A percentile compares a stretch with the other conserved stretches of the same genome.
phyloP scores from a whole-genome alignment of 139 green algal genomes.

The Parachlorella kessleri region DNA sequence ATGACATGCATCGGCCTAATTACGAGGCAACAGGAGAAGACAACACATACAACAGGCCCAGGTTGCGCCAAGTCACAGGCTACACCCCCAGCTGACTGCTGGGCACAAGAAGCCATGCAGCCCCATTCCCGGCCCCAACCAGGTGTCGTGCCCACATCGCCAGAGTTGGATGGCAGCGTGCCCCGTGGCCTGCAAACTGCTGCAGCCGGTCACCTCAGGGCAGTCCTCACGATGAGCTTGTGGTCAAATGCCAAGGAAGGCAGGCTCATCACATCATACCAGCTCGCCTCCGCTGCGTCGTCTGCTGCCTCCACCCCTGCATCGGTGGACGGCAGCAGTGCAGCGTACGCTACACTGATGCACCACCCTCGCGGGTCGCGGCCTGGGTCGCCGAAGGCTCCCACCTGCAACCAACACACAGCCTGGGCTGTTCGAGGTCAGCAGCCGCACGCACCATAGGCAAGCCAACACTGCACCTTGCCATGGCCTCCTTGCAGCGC shows the following conservation, averaged over 20 bases:
- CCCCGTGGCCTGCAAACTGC: background rate
- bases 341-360: conserved; percentile 80
- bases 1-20: background rate
- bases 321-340: conserved; percentile 63
- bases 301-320: conserved; percentile 74
- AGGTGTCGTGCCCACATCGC: background rate
- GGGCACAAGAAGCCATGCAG: background rate
- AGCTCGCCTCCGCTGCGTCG: conserved; percentile 21
- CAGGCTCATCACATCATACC: background rate
- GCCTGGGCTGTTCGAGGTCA: too few species aligned
- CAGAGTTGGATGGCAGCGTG: background rate
- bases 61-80: too few species aligned
- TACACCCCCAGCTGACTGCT: too few species aligned
- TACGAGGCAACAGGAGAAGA: too few species aligned
- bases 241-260: conserved; percentile 58
- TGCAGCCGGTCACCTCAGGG: conserved; percentile 13
- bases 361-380: conserved; percentile 87
- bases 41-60: too few species aligned
- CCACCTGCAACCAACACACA: too few species aligned
- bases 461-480: too few species aligned
- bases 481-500: too few species aligned
- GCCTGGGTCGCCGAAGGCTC: conserved; percentile 83
- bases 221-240: conserved; percentile 43
- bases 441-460: too few species aligned
- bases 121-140: background rate